A percentile compares a stretch with the other conserved stretches of the same genome.
These are phyloP conservation scores for Dactylis glomerata DNA, from an alignment of 176 grass and related monocot species.

Conservation along the genomic window DNA sequence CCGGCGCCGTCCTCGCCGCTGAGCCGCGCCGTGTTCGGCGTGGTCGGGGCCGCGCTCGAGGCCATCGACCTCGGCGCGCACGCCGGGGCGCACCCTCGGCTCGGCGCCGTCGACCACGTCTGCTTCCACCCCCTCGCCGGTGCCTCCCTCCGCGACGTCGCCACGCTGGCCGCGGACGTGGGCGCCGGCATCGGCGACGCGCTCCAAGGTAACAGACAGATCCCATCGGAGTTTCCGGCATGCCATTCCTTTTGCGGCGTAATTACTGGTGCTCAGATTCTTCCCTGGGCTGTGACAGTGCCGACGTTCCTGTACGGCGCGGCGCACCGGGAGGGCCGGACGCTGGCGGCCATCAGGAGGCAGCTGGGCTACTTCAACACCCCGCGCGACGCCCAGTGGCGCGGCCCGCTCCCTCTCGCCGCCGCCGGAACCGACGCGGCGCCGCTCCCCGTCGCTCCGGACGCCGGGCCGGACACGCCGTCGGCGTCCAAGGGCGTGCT, in stretches of 20 bases:
- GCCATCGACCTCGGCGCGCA: slow-evolving; percentile 55
- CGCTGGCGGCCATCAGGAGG: slow-evolving; percentile 58
- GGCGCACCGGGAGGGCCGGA: slow-evolving; percentile 55
- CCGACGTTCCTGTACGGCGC: slow-evolving; percentile 70
- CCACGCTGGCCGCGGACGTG: slow-evolving; percentile 42
- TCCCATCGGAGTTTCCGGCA: not conserved
- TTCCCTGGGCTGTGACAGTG: slow-evolving; percentile 17
- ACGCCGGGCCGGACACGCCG: slow-evolving; percentile 39
- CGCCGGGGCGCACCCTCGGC: slow-evolving; percentile 60
- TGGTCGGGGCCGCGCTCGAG: slow-evolving; percentile 53
- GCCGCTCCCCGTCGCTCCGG: slow-evolving; percentile 31
- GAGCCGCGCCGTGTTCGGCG: slow-evolving; percentile 46
- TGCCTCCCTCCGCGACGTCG: slow-evolving; percentile 38
- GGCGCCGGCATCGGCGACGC: slow-evolving; percentile 49
- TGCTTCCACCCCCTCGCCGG: slow-evolving; percentile 65
- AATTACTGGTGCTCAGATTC: not conserved
- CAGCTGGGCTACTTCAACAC: slow-evolving; percentile 81
- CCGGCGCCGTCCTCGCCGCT: slow-evolving; percentile 27
- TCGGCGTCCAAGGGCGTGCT: slow-evolving; percentile 53
- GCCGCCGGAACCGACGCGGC: not conserved
- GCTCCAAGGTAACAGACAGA: slow-evolving; percentile 44
- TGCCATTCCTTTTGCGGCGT: not conserved
- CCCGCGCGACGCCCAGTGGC: slow-evolving; percentile 41
- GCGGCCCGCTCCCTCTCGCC: slow-evolving; percentile 17
- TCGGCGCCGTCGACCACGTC: slow-evolving; percentile 80